Conservation (phyloP, 305 asterid species). For the Nicotiana rustica region DNA sequence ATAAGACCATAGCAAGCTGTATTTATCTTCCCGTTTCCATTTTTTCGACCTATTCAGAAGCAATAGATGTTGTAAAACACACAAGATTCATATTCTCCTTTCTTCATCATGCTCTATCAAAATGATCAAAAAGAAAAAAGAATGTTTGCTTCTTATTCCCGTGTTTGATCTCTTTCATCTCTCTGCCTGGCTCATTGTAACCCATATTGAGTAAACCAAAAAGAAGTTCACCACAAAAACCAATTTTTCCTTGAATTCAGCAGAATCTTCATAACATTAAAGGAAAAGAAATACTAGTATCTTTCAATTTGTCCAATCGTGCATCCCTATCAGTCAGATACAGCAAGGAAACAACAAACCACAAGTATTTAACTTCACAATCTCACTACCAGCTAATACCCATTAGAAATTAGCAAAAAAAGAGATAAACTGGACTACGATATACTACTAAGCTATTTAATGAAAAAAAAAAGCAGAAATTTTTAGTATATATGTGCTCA, state of each 20-base stretch:
- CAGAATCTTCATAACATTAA: background rate
- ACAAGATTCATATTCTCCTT: background rate
- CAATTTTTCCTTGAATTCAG: background rate
- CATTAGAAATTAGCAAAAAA: background rate
- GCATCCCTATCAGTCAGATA: background rate
- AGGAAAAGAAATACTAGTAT: background rate
- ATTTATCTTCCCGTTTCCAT: background rate
- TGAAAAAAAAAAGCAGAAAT: background rate
- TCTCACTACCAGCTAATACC: background rate
- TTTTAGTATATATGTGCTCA: background rate
- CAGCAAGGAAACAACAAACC: conserved; percentile 28
- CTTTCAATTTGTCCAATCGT: background rate
- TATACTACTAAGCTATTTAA: background rate
- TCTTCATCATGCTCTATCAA: background rate
- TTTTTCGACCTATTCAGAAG: background rate
- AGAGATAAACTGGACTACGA: background rate
- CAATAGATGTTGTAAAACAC: background rate
- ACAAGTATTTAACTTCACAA: background rate
- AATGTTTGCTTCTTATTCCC: background rate
- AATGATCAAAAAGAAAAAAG: background rate
- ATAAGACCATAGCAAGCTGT: background rate
- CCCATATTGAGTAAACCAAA: background rate
- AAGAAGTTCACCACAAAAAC: background rate
- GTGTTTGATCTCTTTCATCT: conserved; percentile 1
- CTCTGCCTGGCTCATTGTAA: background rate